Evolutionary conservation across 768 basidiomycete genomes (phyloP), one percentile per base, ranked within the genome.

Genomic region (Pleurotus citrinopileatus): DNA sequence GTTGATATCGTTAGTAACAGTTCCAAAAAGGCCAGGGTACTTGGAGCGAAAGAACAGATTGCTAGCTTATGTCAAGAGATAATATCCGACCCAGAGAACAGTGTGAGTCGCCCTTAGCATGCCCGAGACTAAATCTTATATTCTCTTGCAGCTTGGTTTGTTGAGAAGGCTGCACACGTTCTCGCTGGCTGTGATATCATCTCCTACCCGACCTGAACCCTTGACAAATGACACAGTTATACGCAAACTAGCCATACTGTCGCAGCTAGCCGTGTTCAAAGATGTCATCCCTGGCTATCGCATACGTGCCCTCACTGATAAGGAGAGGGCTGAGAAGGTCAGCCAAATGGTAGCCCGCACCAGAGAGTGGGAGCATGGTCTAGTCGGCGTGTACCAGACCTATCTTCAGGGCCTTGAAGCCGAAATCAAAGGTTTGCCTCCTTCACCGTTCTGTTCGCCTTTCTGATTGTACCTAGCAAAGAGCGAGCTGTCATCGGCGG

Each of bases 201-300:
- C 87, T 1, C 80, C 84, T 1, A 75, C 84, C 2, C 85, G 87
- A 55, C 76, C 83, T 13, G 81, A 86, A 26, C 85, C 89, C 2
- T 74, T 98, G 6, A 63, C 72, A 15, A 95, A 98, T 60, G 94
- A 98, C 60, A 67, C 76, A 15, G 71, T 89, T 27, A 89, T 99
- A 59, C 84, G 96, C 57, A 91, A 91, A 65, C 74, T 98, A 34
- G 90, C 96, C 2, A 80, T 95, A 44, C 73, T 98, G 36, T 96
- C 94, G 10, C 88, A 96, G 63, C 75, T 98, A 26, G 90, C 94
- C 23, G 91, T 98, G 9, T 97, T 92, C 79, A 94, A 93, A 65
- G 97, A 99, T 68, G 82, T 98, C 58, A 86, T 98, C 37, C 97
- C 97, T 22, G 93, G 93, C 2, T 99, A 98, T 70, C 87, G 94